Evolutionary conservation across 1,139 yeast genomes (phyloP), one percentile per base, ranked within the genome.

Genomic region (Hansenula lynferdii): DNA sequence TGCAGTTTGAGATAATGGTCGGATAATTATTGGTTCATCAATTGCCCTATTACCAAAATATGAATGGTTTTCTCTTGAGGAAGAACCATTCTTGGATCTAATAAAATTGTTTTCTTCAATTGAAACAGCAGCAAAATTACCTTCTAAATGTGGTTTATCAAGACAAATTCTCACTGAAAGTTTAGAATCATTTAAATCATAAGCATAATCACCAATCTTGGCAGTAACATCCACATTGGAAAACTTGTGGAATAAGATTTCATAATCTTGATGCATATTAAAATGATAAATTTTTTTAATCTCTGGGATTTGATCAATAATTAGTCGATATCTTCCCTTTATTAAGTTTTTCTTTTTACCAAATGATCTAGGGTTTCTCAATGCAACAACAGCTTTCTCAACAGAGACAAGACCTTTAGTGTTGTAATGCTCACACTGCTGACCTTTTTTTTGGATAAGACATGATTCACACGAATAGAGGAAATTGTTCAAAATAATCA

Each of bases 401-500:
- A 34, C 19, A 2, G 46, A 44, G 5, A 39, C 29, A 8, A 44
- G 24, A 5, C 12, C 15, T 17, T 30, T 21, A 7, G 30, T 33
- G 7, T 20, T 28, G 18, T 33, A 33, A 31, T 44, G 48, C 19
- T 16, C 26, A 25, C 48, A 44, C 1, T 15, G 15, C 28, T 44
- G 48, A 5, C 43, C 42, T 14, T 34, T 31, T 8, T 32, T 16
- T 5, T 16, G 15, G 11, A 19, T 8, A 11, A 42, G 22, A 24
- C 48, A 44, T 1, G 30, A 12, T 12, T 33, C 31, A 29, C 48
- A 44, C n/a, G 42, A 28, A 36, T 37, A 41, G 14, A 42, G 15
- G 11, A 31, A 33, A 19, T 39, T 41, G 31, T 39, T 41, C 19
- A 44, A 31, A 28, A 42, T 38, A 16, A 44, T 42, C 48, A 44